Conservation (phyloP, 2,329 filamentous ascomycete genomes). For the Aspergillus aculeatus region DNA sequence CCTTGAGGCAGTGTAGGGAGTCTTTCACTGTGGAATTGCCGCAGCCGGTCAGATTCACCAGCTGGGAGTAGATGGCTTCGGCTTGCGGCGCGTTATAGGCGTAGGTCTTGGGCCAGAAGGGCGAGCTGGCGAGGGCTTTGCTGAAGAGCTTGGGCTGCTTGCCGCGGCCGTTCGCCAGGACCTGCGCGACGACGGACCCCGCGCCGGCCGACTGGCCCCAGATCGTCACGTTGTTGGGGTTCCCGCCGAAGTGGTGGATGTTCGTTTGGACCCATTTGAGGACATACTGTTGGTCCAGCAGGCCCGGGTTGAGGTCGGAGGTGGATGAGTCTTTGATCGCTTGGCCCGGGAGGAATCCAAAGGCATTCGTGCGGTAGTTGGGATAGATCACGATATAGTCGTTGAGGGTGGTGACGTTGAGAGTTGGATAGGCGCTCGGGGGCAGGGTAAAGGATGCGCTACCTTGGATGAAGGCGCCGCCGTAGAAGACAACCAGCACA, state of each 20-base stretch:
- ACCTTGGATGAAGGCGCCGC: slow-evolving; percentile 62
- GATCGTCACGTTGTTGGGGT: slow-evolving; percentile 53
- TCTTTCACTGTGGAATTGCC: slow-evolving; percentile 29
- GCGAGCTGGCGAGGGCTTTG: slow-evolving; percentile 53
- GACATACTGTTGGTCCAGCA: slow-evolving; percentile 54
- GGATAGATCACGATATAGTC: slow-evolving; percentile 54
- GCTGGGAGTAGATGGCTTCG: slow-evolving; percentile 51
- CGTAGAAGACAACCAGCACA: slow-evolving; percentile 61
- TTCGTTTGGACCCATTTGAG: slow-evolving; percentile 56
- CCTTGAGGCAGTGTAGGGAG: slow-evolving; percentile 57
- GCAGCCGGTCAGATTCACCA: slow-evolving; percentile 52
- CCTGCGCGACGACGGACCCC: slow-evolving; percentile 40
- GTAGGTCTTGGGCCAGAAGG: slow-evolving; percentile 62
- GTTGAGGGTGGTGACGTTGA: slow-evolving; percentile 54
- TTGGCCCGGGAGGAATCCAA: slow-evolving; percentile 55
- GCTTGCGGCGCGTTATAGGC: slow-evolving; percentile 51
- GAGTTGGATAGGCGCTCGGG: slow-evolving; percentile 57
- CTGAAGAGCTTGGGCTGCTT: slow-evolving; percentile 48
- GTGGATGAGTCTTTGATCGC: slow-evolving; percentile 45
- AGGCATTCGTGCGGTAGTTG: slow-evolving; percentile 59
- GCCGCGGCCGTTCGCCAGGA: slow-evolving; percentile 50
- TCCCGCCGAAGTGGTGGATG: slow-evolving; percentile 55
- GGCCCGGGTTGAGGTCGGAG: slow-evolving; percentile 53
- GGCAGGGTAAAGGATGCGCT: slow-evolving; percentile 56
- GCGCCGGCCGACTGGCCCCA: slow-evolving; percentile 58